A percentile compares a stretch with the other conserved stretches of the same genome.
Evolutionary conservation across 1,139 yeast genomes (phyloP).

Genomic region (Saccharomyces pastorianus): DNA sequence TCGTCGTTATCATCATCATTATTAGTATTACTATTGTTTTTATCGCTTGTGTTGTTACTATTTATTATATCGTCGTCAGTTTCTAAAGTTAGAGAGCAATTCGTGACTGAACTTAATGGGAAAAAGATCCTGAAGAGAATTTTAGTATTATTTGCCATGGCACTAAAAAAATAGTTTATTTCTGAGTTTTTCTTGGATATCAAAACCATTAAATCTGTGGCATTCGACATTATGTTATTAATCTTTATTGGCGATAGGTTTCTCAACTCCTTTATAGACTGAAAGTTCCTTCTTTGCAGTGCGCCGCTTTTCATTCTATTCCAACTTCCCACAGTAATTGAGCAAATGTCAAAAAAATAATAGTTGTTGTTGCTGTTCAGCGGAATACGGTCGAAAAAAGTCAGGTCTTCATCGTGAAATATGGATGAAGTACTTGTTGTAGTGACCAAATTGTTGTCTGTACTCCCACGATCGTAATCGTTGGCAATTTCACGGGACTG

Average conservation of each 20-base stretch:
- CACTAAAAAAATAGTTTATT: conserved; percentile 65
- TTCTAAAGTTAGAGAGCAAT: conserved; percentile 33
- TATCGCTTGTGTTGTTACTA: not conserved
- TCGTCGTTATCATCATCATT: conserved; percentile 7
- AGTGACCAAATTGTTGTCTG: not conserved
- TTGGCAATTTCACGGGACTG: not conserved
- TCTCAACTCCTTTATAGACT: conserved; percentile 37
- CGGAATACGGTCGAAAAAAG: conserved; percentile 37
- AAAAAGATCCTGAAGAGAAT: conserved; percentile 64
- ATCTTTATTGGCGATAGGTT: conserved; percentile 62
- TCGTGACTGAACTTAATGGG: conserved; percentile 39
- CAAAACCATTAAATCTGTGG: conserved; percentile 60
- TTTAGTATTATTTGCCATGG: conserved; percentile 56
- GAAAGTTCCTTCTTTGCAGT: conserved; percentile 35
- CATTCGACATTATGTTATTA: conserved; percentile 50
- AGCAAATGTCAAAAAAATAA: conserved; percentile 56
- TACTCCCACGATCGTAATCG: not conserved
- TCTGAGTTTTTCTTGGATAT: conserved; percentile 62
- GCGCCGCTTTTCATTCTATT: conserved; percentile 63
- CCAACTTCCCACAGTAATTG: conserved; percentile 71
- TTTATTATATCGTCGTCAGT: conserved; percentile 21
- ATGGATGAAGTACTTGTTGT: conserved; percentile 1
- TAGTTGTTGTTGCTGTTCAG: conserved; percentile 57
- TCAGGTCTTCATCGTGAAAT: conserved; percentile 8
- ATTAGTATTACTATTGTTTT: not conserved